phyloP scores from a whole-genome alignment of 2,329 filamentous ascomycete genomes.

The Magnaporthiopsis incrustans region DNA sequence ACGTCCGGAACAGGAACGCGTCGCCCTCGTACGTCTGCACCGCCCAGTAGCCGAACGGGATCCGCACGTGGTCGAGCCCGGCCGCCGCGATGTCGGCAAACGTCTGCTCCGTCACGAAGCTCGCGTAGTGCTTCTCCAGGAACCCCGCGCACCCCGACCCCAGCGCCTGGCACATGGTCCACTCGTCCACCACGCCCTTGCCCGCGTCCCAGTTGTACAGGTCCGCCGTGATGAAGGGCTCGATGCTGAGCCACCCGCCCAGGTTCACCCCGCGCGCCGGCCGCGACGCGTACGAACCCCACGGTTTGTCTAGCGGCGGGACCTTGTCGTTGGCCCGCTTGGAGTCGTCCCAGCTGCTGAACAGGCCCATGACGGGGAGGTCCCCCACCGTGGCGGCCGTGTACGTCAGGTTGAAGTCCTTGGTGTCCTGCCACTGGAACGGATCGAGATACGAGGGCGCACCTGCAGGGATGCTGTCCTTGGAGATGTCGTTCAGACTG shows the following conservation, averaged over 20 bases:
- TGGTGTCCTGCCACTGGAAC: conserved; percentile 83
- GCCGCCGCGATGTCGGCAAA: conserved; percentile 80
- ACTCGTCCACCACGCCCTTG: conserved; percentile 77
- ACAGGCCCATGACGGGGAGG: conserved; percentile 85
- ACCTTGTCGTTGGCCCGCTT: conserved; percentile 70
- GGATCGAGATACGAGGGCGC: conserved; percentile 77
- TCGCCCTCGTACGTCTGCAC: conserved; percentile 77
- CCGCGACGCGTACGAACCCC: conserved; percentile 66
- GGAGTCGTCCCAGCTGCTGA: conserved; percentile 79
- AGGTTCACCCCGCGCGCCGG: conserved; percentile 88
- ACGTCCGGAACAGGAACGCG: conserved; percentile 77
- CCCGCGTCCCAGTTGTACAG: conserved; percentile 64
- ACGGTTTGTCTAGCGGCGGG: conserved; percentile 65
- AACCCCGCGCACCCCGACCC: conserved; percentile 57
- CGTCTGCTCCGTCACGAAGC: conserved; percentile 76
- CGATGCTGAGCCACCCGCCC: conserved; percentile 87
- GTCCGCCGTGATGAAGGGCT: conserved; percentile 93
- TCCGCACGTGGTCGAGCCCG: conserved; percentile 93
- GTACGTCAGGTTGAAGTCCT: conserved; percentile 90
- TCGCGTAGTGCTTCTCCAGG: conserved; percentile 86
- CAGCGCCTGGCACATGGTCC: conserved; percentile 64
- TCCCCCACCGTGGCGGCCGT: conserved; percentile 77
- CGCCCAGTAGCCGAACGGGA: conserved; percentile 93
- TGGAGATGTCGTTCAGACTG: conserved; percentile 44
- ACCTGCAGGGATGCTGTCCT: conserved; percentile 50